Percentiles rank a stretch among this genome's conserved stretches.
Evolutionary conservation across 73 alveolate genomes (phyloP).

Genomic region (Paramecium tetraurelia): DNA sequence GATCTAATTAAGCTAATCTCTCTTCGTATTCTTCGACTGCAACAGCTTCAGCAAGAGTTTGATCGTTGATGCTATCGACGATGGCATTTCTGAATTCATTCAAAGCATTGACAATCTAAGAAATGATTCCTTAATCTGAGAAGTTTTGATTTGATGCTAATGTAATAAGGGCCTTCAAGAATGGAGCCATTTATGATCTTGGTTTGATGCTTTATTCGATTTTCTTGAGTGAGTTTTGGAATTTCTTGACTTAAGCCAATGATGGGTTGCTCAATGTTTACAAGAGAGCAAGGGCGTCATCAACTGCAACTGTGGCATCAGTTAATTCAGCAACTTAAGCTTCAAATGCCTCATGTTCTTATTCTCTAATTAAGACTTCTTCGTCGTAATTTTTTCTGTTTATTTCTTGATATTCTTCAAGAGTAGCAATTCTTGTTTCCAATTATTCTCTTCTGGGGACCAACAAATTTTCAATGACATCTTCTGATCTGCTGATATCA

Average conservation of each 20-base stretch:
- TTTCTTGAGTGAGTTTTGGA: slow-evolving; percentile 21
- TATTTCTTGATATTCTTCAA: not conserved
- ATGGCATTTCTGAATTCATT: slow-evolving; percentile 42
- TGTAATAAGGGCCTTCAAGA: slow-evolving; percentile 2
- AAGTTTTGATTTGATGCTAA: slow-evolving; percentile 24
- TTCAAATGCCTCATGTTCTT: slow-evolving; percentile 24
- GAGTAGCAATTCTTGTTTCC: not conserved
- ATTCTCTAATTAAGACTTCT: not conserved
- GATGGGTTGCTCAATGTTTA: slow-evolving; percentile 6
- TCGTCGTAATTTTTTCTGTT: not conserved
- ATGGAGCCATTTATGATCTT: slow-evolving; percentile 44
- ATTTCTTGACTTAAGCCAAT: slow-evolving; percentile 7
- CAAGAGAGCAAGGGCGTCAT: slow-evolving; percentile 3
- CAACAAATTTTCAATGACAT: not conserved
- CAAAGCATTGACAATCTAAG: slow-evolving; percentile 18
- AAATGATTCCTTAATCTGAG: slow-evolving; percentile 11
- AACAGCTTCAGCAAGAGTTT: not conserved
- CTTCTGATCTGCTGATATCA: slow-evolving; percentile 12
- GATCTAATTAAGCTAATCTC: slow-evolving; percentile 7
- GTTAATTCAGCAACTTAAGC: slow-evolving; percentile 15
- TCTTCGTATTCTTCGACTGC: not conserved
- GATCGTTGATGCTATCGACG: not conserved
- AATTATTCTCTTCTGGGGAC: slow-evolving; percentile 32
- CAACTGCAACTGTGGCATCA: slow-evolving; percentile 46
- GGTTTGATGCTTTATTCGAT: slow-evolving; percentile 7